These are phyloP conservation scores for Neurospora sp. DNA, from an alignment of 495 filamentous ascomycete species.

Conservation along the genomic window DNA sequence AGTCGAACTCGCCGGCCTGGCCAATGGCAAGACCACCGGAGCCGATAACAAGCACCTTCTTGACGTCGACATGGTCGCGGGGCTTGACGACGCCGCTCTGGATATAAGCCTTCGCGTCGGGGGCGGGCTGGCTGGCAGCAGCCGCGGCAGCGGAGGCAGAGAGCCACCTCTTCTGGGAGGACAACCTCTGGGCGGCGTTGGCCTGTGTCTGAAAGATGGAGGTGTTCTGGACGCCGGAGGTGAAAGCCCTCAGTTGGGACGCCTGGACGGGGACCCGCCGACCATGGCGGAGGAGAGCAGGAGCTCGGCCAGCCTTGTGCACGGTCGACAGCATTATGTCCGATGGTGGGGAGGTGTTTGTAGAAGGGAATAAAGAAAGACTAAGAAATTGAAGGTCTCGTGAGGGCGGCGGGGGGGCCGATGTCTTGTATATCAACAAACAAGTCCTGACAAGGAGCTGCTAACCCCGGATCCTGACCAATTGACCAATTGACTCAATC, in stretches of 20 bases:
- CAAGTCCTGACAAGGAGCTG: conserved; percentile 4
- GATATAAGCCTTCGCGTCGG: conserved; percentile 79
- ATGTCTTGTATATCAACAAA: conserved; percentile 1
- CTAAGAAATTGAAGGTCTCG: not conserved
- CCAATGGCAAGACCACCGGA: conserved; percentile 95
- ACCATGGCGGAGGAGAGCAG: conserved; percentile 38
- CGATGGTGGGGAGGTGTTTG: conserved; percentile 1
- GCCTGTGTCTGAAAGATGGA: conserved; percentile 23
- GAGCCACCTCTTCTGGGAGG: conserved; percentile 31
- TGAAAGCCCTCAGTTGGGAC: conserved; percentile 27
- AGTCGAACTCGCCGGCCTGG: conserved; percentile 98
- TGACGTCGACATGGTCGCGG: conserved; percentile 73
- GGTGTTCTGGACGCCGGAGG: conserved; percentile 19
- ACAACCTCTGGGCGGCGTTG: conserved; percentile 9
- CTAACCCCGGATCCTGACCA: conserved; percentile 10
- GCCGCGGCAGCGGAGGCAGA: conserved; percentile 23
- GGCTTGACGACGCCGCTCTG: conserved; percentile 74
- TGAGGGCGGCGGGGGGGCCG: not conserved
- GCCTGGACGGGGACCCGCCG: conserved; percentile 31
- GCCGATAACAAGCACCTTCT: conserved; percentile 96
- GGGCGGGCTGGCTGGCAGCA: conserved; percentile 49
- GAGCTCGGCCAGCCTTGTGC: conserved; percentile 38
- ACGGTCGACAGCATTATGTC: conserved; percentile 29
- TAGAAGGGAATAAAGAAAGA: not conserved
- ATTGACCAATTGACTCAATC: conserved; percentile 17